Base-by-base conservation (phyloP, 2,329 filamentous ascomycete genomes). In the Fusarium mangiferae region DNA sequence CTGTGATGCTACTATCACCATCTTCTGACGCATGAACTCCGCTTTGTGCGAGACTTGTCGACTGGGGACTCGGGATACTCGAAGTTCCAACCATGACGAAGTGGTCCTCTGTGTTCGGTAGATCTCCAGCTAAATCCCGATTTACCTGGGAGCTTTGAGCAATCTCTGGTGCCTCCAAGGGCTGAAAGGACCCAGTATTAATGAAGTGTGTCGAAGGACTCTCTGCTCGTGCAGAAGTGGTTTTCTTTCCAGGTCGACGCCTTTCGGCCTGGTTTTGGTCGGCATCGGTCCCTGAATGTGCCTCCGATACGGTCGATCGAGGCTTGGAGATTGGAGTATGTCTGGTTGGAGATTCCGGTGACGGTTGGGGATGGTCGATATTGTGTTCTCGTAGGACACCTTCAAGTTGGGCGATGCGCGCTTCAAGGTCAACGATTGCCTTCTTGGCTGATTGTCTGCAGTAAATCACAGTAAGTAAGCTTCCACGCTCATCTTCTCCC, bases 1-100 rank as follows among this genome's bases (percentile, higher is more conserved):
- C 62, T 36, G 60, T 67, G 35, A 75, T 69, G 41, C 48, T 55
- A 13, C 33, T 39, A 45, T 51, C 45, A 24, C 56, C 56, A 8
- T 59, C 62, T 18, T 55, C 55, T 2, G 30, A 28, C 20, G 46
- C 36, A 14, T 49, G 28, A 4, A n/a, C 14, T 4, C 33, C 26
- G 59, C n/a, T 28, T 14, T 28, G 44, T 22, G 18, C 9, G 35
- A 8, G 30, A 12, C 9, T 51, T 15, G 45, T 22, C 7, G 45
- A 48, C 14, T 48, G 45, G 14, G 48, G 28, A 22, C 48, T 51
- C n/a, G 30, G 48, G 8, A 35, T 12, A 22, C 48, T 51, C n/a
- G 48, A 18, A 7, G 33, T 51, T 3, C 30, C 39, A 20, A 42
- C 15, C 59, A 52, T 35, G 36, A 46, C 39, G 35, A 48, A 38